Conservation (phyloP, 2,329 filamentous ascomycete genomes). For the Pseudogymnoascus pannorum region DNA sequence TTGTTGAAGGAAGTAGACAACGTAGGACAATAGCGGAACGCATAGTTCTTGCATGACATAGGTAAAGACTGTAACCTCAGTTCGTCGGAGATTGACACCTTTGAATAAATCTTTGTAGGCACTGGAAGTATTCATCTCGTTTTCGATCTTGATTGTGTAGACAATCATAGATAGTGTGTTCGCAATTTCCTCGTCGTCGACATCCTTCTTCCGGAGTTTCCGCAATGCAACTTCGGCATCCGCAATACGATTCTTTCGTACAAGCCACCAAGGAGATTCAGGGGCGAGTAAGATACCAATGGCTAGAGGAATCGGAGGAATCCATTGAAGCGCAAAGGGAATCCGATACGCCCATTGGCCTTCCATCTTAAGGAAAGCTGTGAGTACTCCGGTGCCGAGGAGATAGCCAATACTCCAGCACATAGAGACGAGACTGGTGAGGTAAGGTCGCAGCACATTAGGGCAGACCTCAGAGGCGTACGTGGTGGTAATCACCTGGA, state of each 20-base stretch:
- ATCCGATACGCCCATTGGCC: slow-evolving; percentile 41
- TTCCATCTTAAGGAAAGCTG: slow-evolving; percentile 33
- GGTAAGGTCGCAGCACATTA: slow-evolving; percentile 41
- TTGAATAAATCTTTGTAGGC: slow-evolving; percentile 41
- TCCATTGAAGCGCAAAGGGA: slow-evolving; percentile 40
- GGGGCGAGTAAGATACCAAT: slow-evolving; percentile 35
- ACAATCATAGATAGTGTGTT: slow-evolving; percentile 39
- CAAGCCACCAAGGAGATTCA: slow-evolving; percentile 42
- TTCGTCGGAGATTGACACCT: slow-evolving; percentile 38
- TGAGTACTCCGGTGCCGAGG: slow-evolving; percentile 39
- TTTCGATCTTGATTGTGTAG: slow-evolving; percentile 46
- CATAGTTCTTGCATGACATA: slow-evolving; percentile 18
- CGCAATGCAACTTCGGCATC: slow-evolving; percentile 32
- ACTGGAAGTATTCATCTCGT: slow-evolving; percentile 32
- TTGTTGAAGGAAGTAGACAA: slow-evolving; percentile 50
- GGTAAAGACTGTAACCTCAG: slow-evolving; percentile 35
- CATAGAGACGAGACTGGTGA: slow-evolving; percentile 44
- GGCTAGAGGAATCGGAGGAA: slow-evolving; percentile 39
- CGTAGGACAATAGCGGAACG: slow-evolving; percentile 54
- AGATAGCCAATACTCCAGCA: slow-evolving; percentile 42
- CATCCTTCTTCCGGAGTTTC: slow-evolving; percentile 27
- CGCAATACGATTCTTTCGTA: slow-evolving; percentile 34
- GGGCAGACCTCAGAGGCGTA: slow-evolving; percentile 41
- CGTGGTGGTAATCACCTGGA: slow-evolving; percentile 34
- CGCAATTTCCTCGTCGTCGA: slow-evolving; percentile 30